phyloP scores from a whole-genome alignment of 2,329 filamentous ascomycete genomes.

The Pseudogymnoascus sp. region DNA sequence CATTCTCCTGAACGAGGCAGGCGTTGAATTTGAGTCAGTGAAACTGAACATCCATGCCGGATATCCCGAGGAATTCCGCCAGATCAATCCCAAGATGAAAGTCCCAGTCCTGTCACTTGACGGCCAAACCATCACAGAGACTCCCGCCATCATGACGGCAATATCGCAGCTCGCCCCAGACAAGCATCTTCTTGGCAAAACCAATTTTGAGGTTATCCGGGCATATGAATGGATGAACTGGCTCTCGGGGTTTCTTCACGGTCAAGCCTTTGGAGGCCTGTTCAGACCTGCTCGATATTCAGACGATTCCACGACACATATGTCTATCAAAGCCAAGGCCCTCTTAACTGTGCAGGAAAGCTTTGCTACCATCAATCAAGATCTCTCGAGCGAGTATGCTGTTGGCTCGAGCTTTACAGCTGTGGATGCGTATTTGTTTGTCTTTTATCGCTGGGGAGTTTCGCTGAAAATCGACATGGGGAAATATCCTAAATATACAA shows the following conservation, averaged over 20 bases:
- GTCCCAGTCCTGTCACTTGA: conserved; percentile 28
- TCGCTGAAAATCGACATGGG: conserved; percentile 19
- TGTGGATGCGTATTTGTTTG: conserved; percentile 30
- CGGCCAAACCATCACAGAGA: conserved; percentile 28
- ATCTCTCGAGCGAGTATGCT: conserved; percentile 21
- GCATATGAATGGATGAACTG: conserved; percentile 32
- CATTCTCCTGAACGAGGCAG: conserved; percentile 27
- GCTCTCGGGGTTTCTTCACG: conserved; percentile 29
- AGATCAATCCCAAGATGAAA: conserved; percentile 29
- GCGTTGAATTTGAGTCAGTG: conserved; percentile 20
- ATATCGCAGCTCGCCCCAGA: conserved; percentile 28
- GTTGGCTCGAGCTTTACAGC: conserved; percentile 29
- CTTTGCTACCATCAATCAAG: conserved; percentile 24
- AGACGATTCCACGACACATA: conserved; percentile 18
- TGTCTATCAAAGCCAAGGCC: conserved; percentile 20
- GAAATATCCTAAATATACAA: conserved; percentile 17
- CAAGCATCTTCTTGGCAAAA: conserved; percentile 26
- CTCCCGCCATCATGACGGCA: conserved; percentile 28
- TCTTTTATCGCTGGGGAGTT: conserved; percentile 29
- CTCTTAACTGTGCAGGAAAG: conserved; percentile 20
- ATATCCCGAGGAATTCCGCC: conserved; percentile 18
- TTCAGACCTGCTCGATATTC: conserved; percentile 24
- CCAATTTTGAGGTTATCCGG: conserved; percentile 25
- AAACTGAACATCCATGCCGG: background rate
- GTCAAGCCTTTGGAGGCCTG: conserved; percentile 23